These are phyloP conservation scores for Penicillium mononematosum DNA, from an alignment of 495 filamentous ascomycete species.

Conservation along the genomic window DNA sequence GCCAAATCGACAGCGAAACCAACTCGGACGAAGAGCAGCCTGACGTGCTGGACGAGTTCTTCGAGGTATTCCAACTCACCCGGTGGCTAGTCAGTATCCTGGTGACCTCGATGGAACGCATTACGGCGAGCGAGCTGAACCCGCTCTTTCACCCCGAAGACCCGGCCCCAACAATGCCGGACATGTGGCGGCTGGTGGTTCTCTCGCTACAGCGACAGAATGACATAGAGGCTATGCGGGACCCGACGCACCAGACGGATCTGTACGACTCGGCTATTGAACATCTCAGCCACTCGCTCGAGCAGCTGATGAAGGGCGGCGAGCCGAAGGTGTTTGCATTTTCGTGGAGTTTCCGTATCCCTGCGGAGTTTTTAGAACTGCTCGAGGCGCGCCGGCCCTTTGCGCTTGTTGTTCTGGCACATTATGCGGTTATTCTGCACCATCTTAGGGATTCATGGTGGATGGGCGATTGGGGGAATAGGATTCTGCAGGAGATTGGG, in stretches of 20 bases:
- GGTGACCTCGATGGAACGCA: slow-evolving; percentile 29
- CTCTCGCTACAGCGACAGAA: slow-evolving; percentile 34
- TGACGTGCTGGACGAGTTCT: slow-evolving; percentile 38
- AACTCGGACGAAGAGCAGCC: slow-evolving; percentile 19
- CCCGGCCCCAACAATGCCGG: slow-evolving; percentile 33
- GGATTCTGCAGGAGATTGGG: slow-evolving; percentile 35
- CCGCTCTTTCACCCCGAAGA: slow-evolving; percentile 28
- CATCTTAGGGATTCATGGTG: slow-evolving; percentile 52
- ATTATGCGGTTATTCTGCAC: slow-evolving; percentile 51
- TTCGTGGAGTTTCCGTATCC: slow-evolving; percentile 52
- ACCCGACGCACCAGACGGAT: slow-evolving; percentile 32
- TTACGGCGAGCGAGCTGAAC: slow-evolving; percentile 39
- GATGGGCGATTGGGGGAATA: slow-evolving; percentile 47
- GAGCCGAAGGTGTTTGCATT: slow-evolving; percentile 44
- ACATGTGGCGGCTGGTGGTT: slow-evolving; percentile 39
- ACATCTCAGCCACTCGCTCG: slow-evolving; percentile 30
- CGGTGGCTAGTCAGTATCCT: slow-evolving; percentile 40
- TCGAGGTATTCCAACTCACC: slow-evolving; percentile 43
- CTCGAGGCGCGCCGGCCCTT: slow-evolving; percentile 52
- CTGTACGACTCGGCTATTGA: slow-evolving; percentile 33
- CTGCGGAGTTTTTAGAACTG: slow-evolving; percentile 50
- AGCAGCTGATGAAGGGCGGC: slow-evolving; percentile 34
- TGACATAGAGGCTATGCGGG: slow-evolving; percentile 22
- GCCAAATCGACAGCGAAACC: slow-evolving; percentile 26
- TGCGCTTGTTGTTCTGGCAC: slow-evolving; percentile 52